Base-by-base conservation (phyloP, 2,329 filamentous ascomycete genomes). In the Penicillium sp. region DNA sequence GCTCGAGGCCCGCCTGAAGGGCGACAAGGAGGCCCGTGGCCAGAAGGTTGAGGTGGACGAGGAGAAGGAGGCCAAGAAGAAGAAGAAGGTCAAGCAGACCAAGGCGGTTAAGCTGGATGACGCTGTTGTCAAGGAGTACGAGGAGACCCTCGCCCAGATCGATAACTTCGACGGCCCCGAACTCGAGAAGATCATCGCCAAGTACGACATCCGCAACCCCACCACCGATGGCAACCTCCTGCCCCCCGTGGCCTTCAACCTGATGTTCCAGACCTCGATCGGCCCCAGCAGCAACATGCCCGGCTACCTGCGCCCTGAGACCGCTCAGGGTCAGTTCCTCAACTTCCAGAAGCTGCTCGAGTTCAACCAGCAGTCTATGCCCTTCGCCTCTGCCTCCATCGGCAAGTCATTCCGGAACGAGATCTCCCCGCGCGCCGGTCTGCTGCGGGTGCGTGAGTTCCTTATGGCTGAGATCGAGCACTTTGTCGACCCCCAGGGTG, bases 391-490 rank as follows among this genome's bases (percentile, higher is more conserved):
- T 43, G 93, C 93, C 41, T 95, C 88, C 34, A 94, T 98, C 67
- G 93, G 93, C 72, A 95, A 95, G 73, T 96, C 91, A 2, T 97
- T 95, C 80, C 83, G 93, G 64, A 98, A 98, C 68, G 93, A 98
- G 68, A 96, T 98, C 61, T 96, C 93, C 0, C 93, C 93, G 9
- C 82, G 93, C 49, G 82, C 88, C 56, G 93, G 93, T 72, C 82
- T 98, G 35, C 75, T 98, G 51, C 86, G 93, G 61, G 93, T 98
- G 38, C 87, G 93, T 62, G 93, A 98, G 70, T 97, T 98, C 74
- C 74, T 96, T 62, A 97, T 98, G 93, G 93, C 91, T 22, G 93
- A 98, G 73, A 95, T 98, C 61, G 93, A 98, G 75, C 93, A 97
- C 71, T 98, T 88, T 66, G 93, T 98, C 59, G 93, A 98, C 64